Base-by-base conservation (phyloP, 495 filamentous ascomycete genomes). In the Hypoxylon fragiforme region DNA sequence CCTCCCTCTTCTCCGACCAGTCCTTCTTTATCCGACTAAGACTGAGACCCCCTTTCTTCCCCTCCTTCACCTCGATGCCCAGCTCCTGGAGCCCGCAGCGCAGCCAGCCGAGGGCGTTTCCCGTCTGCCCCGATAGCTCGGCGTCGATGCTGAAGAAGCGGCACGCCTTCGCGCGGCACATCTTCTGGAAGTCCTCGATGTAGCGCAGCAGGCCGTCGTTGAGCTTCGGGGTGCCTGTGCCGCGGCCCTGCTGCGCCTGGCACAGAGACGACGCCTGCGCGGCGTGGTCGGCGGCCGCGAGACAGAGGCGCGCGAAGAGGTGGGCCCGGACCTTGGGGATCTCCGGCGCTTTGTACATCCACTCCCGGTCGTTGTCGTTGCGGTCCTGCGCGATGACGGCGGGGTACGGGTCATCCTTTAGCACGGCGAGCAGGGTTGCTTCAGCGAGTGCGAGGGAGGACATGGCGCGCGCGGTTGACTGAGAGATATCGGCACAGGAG, bases 331-430 rank as follows among this genome's bases (percentile, higher is more conserved):
- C 90, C 62, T 90, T 91, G 18, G 90, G 89, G 19, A 96, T 88
- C 43, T 89, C 84, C 9, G 91, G 89, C 0, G 87, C 80, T 62
- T 85, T 86, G 59, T 91, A 88, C 90, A 96, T 95, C 91, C 91
- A 96, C 58, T 95, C 91, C 26, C 79, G 87, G 67, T 91, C 88
- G 54, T 87, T 83, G 20, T 84, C 79, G 61, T 94, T 91, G 24
- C 89, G 79, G 38, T 83, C 81, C 48, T 90, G 87, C 8, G 88
- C 82, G 22, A 90, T 86, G 11, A 82, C 81, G 2, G 84, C 83
- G 1, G 94, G 85, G 61, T 97, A 96, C 0, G 92, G 90, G 64
- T 98, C 94, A 59, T 96, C 92, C 62, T 96, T 97, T 21, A 92
- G 70, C 0, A 97, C 90, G 2, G 90, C 88, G 1, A 96, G 77